Percentiles rank a stretch among this genome's conserved stretches.
Evolutionary conservation across 352 stramenopile species (phyloP).

Genomic region (Globisporangium paroecandrum): DNA sequence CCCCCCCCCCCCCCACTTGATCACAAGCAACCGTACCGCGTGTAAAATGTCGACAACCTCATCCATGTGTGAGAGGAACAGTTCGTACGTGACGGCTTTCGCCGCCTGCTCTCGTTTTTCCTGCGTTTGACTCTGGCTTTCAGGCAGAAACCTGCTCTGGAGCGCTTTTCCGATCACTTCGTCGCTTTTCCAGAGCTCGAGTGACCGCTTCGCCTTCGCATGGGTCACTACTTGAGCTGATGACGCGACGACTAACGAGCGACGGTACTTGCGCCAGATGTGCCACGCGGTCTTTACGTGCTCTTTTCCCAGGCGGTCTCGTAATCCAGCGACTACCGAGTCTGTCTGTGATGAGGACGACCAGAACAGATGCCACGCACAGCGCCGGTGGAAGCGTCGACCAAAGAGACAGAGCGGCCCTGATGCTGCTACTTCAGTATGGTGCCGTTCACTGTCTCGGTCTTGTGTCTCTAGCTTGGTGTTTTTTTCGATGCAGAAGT

Average conservation of each 20-base stretch:
- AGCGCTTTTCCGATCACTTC: slow-evolving; percentile 50
- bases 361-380: slow-evolving; percentile 54
- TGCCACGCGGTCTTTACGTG: slow-evolving; percentile 72
- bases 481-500: slow-evolving; percentile 31
- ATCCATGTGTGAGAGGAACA: slow-evolving; percentile 37
- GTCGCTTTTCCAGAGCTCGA: slow-evolving; percentile 65
- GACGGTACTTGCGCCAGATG: slow-evolving; percentile 65
- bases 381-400: slow-evolving; percentile 49
- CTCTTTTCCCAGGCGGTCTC: slow-evolving; percentile 48
- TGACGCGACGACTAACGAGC: slow-evolving; percentile 16
- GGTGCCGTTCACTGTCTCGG: neutral
- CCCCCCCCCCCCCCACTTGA: neutral
- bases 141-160: slow-evolving; percentile 30
- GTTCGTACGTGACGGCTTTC: slow-evolving; percentile 34
- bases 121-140: neutral
- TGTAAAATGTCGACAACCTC: slow-evolving; percentile 55
- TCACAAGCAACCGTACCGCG: slow-evolving; percentile 17
- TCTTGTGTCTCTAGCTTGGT: neutral
- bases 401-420: slow-evolving; percentile 48
- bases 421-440: neutral
- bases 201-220: slow-evolving; percentile 47
- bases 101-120: slow-evolving; percentile 6
- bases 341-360: neutral
- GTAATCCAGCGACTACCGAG: slow-evolving; percentile 17
- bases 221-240: slow-evolving; percentile 22